These are phyloP conservation scores for Tuber microsphaerosporum DNA, from an alignment of 495 filamentous ascomycete species.

Conservation along the genomic window DNA sequence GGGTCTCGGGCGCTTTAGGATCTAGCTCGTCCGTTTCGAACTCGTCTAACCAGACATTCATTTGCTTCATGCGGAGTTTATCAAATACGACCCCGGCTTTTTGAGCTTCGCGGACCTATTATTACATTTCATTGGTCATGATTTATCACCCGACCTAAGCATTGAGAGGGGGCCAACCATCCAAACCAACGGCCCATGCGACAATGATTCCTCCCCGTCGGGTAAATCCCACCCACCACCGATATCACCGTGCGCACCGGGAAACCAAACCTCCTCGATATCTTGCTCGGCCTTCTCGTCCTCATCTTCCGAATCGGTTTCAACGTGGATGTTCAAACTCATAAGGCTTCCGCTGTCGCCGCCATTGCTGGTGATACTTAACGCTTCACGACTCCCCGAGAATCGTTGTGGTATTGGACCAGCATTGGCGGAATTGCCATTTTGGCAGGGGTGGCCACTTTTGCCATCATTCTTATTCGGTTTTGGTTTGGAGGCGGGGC, in stretches of 20 bases:
- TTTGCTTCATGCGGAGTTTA: conserved; percentile 56
- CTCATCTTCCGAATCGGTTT: conserved; percentile 41
- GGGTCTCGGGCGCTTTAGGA: neutral
- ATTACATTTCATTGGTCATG: neutral
- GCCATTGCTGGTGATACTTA: neutral
- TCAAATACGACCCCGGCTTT: conserved; percentile 68
- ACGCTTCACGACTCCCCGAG: conserved; percentile 19
- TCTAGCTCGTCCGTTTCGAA: conserved; percentile 35
- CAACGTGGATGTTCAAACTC: conserved; percentile 24
- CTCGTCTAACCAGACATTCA: conserved; percentile 54
- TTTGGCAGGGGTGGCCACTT: conserved; percentile 5
- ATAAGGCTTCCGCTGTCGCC: conserved; percentile 12
- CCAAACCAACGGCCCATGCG: conserved; percentile 71
- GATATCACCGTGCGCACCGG: conserved; percentile 73
- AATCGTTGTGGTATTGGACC: conserved; percentile 7
- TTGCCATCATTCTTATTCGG: neutral
- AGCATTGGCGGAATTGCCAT: neutral
- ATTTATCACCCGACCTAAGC: neutral
- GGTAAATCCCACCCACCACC: conserved; percentile 73
- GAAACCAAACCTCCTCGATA: conserved; percentile 78
- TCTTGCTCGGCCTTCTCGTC: conserved; percentile 61
- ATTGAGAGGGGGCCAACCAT: conserved; percentile 53
- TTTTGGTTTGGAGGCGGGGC: neutral
- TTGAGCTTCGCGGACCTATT: conserved; percentile 55
- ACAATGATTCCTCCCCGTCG: conserved; percentile 54